These are phyloP conservation scores for Exobasidium cylindrosporum DNA, from an alignment of 1,284 basidiomycete genomes.

Conservation along the genomic window DNA sequence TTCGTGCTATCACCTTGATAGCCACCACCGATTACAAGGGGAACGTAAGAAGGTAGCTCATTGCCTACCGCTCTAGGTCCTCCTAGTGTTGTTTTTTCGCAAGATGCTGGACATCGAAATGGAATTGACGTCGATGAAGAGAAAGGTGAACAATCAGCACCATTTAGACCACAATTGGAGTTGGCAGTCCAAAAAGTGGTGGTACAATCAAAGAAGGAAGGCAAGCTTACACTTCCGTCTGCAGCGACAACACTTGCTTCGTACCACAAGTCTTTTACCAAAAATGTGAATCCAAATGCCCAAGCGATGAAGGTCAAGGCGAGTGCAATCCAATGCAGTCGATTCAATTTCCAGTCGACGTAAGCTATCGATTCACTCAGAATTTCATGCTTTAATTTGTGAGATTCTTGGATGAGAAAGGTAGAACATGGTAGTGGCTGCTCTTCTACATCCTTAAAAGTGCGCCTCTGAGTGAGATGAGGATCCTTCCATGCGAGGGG, in stretches of 20 bases:
- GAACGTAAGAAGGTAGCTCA: conserved; percentile 66
- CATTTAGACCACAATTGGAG: conserved; percentile 69
- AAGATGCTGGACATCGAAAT: conserved; percentile 78
- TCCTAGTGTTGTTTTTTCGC: conserved; percentile 66
- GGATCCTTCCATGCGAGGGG: conserved; percentile 36
- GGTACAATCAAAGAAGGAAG: conserved; percentile 35
- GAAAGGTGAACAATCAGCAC: conserved; percentile 68
- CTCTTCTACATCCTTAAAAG: background rate
- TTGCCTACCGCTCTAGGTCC: conserved; percentile 74
- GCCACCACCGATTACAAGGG: conserved; percentile 79
- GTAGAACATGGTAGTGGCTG: background rate
- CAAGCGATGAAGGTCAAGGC: conserved; percentile 34
- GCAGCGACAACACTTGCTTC: conserved; percentile 19
- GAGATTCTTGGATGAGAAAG: background rate
- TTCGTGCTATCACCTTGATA: conserved; percentile 55
- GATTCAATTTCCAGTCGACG: conserved; percentile 27
- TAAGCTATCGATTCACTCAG: background rate
- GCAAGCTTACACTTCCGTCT: conserved; percentile 18
- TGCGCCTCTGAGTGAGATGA: background rate
- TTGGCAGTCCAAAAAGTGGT: conserved; percentile 53
- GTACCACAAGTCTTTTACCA: conserved; percentile 43
- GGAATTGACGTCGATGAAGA: conserved; percentile 61
- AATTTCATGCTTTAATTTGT: background rate
- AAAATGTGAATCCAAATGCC: conserved; percentile 40
- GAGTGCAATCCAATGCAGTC: conserved; percentile 40